A percentile compares a stretch with the other conserved stretches of the same genome.
Evolutionary conservation across 192 early-diverging fungal species (phyloP).

Genomic region (Mortierella antarctica): DNA sequence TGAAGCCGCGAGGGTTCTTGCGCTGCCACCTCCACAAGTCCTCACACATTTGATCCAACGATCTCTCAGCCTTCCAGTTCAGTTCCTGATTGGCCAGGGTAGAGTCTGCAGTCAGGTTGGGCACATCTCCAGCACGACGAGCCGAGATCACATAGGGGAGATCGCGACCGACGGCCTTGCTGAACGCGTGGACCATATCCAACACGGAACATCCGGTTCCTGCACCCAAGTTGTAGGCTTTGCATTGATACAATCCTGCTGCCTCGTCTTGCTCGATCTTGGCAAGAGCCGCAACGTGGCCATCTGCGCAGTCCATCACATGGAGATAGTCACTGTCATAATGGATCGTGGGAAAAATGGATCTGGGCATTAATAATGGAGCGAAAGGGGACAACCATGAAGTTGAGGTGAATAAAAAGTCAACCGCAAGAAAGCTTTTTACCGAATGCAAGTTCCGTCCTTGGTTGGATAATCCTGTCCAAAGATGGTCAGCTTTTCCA

Average conservation of each 20-base stretch:
- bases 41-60: slow-evolving; percentile 66
- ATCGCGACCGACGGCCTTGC: slow-evolving; percentile 79
- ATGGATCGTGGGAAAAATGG: background rate
- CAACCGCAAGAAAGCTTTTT: background rate
- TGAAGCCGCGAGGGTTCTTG: slow-evolving; percentile 61
- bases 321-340: slow-evolving; percentile 91
- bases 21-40: slow-evolving; percentile 69
- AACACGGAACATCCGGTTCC: slow-evolving; percentile 92
- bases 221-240: slow-evolving; percentile 91
- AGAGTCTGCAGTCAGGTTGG: slow-evolving; percentile 59
- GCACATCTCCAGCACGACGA: slow-evolving; percentile 65
- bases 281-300: slow-evolving; percentile 86
- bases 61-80: slow-evolving; percentile 57
- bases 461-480: slow-evolving; percentile 92
- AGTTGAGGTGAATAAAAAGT: background rate
- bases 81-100: slow-evolving; percentile 60
- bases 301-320: slow-evolving; percentile 90
- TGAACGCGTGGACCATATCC: slow-evolving; percentile 89
- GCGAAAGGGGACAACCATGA: no score
- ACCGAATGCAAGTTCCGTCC: slow-evolving; percentile 81
- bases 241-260: slow-evolving; percentile 39
- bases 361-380: background rate
- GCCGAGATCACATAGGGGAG: slow-evolving; percentile 76
- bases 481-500: slow-evolving; percentile 85
- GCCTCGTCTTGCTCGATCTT: slow-evolving; percentile 72